phyloP scores from a whole-genome alignment of 306 rosid genomes.

The Cucumis sativus region DNA sequence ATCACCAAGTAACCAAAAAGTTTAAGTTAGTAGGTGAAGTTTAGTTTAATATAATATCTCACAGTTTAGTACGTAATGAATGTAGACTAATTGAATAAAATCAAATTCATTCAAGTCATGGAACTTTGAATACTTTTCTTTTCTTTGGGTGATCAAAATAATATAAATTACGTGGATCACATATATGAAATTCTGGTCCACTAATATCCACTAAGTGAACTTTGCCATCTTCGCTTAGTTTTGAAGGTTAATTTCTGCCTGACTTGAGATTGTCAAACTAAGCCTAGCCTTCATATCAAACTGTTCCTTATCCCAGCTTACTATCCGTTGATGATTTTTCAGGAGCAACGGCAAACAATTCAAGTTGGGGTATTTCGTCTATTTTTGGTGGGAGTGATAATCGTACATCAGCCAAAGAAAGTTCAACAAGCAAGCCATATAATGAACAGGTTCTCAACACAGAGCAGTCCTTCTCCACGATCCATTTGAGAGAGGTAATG shows the following conservation, averaged over 20 bases:
- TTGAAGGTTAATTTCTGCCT: neutral
- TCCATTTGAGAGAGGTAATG: slow-evolving; percentile 31
- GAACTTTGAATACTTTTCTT: neutral
- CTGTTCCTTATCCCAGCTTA: neutral
- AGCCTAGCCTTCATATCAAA: neutral
- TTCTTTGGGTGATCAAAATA: neutral
- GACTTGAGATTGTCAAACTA: neutral
- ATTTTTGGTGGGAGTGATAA: slow-evolving; percentile 16
- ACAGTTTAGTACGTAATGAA: neutral
- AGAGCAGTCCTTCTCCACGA: slow-evolving; percentile 19
- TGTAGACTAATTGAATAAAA: neutral
- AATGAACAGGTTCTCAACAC: slow-evolving; percentile 13
- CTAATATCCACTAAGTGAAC: neutral
- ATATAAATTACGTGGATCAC: neutral
- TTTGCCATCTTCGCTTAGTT: neutral
- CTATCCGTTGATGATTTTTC: neutral
- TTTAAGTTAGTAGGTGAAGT: too few relatives aligned
- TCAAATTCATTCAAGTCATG: neutral
- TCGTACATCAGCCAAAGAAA: slow-evolving; percentile 10
- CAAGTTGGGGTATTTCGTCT: slow-evolving; percentile 25
- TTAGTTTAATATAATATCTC: too few relatives aligned
- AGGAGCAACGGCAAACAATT: neutral
- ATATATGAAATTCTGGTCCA: neutral
- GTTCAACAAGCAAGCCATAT: slow-evolving; percentile 6
- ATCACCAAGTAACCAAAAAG: too few relatives aligned